Evolutionary conservation across 2,329 filamentous ascomycete species (phyloP), one percentile per base, ranked within the genome.

Genomic region (Emericellopsis cladophorae): DNA sequence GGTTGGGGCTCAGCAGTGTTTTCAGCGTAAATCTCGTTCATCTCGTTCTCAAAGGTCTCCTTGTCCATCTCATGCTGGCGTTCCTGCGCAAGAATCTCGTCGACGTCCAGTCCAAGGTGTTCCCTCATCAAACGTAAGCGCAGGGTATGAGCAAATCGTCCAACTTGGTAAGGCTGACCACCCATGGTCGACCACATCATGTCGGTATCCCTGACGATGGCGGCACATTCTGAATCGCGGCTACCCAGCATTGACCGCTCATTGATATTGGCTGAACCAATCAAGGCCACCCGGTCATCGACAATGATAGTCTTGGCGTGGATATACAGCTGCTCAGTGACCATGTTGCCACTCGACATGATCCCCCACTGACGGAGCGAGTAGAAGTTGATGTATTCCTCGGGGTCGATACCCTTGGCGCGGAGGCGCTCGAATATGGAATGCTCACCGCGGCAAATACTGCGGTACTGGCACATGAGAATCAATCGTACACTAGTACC

Each of bases 251-350:
- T 88, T 7, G 90, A 96, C 36, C 92, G 80, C 60, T 98, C 92
- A 53, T 98, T 98, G 68, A 98, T 96, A 57, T 98, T 98, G 40
- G 92, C 92, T 36, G 90, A 96, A 15, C 92, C 92, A 51, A 98
- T 98, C 45, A 98, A 79, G 16, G 83, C 90, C 43, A 92, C 78
- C 29, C 90, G 79, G 54, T 98, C 92, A 58, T 98, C 92, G 5
- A 95, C 90, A 42, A 98, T 75, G 70, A 96, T 96, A 49, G 84
- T 84, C 63, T 98, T 98, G 45, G 92, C 92, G 54, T 98, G 92
- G 43, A 98, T 96, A 56, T 98, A 98, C 10, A 98, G 74, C 62
- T 96, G 92, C 58, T 98, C 92, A 0, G 92, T 96, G 4, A 92
- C 87, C 31, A 96, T 66, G 43, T 79, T 76, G 49, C 92, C 84